Base-by-base conservation (phyloP, 768 basidiomycete genomes). In the Aureoboletus auriporus region DNA sequence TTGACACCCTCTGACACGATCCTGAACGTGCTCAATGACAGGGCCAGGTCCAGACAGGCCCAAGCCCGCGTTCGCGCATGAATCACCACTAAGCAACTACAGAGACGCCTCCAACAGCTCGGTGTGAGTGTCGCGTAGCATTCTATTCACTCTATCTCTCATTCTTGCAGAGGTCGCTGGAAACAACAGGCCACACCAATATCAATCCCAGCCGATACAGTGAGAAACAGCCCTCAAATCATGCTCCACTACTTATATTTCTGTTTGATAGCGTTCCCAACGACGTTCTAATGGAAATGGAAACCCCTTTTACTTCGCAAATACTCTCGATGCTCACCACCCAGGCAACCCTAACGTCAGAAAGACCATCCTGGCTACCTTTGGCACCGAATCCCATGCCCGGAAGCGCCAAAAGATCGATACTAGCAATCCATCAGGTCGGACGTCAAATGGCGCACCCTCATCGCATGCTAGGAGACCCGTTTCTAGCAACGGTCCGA, bases 71-170 rank as follows among this genome's bases (percentile, higher is more conserved):
- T 37, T 49, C 46, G 42, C 50, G 11, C 51, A 57, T 39, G 58
- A 50, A 12, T 39, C 52, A 3, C 46, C 31, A 4, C 55, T 60
- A 47, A 39, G 42, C 42, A 64, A 61, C 55, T 39, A 51, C 41
- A 68, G 67, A 56, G 67, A 68, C 38, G 68, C 65, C 39, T 67
- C 68, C 12, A 48, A 39, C 43, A 17, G 42, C 33, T 43, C 54
- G 5, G 8, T 14, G 66, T 61, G 49, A 54, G 64, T 51, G 5
- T 14, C n/a, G 43, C 37, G n/a, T 20, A 26, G n/a, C 46, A 17
- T 37, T 9, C 35, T 4, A 42, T 53, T 36, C 29, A 39, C 27
- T 42, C 37, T 31, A 38, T 44, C 17, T 28, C 38, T 54, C 49
- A 58, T 44, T 33, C 41, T 30, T 51, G 35, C 26, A 52, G 45